phyloP scores from a whole-genome alignment of 2,329 filamentous ascomycete species.

The Aspergillus arachidicola region DNA sequence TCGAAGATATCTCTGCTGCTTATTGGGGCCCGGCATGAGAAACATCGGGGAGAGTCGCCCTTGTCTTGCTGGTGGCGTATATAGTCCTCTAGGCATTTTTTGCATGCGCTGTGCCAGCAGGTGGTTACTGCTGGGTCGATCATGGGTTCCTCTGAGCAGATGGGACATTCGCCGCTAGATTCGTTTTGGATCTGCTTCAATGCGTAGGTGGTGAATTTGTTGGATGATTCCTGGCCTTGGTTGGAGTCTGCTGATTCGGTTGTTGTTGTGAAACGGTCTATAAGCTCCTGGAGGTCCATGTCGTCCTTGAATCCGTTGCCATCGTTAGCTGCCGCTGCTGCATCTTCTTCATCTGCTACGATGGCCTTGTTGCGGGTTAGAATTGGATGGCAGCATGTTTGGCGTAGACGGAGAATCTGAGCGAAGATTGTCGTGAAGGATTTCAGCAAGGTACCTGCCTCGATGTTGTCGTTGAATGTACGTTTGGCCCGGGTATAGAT shows the following conservation, averaged over 20 bases:
- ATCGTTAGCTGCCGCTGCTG: constrained; percentile 74
- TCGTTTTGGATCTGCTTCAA: constrained; percentile 90
- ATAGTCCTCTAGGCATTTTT: constrained; percentile 85
- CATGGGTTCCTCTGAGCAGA: constrained; percentile 96
- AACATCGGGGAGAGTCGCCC: constrained; percentile 76
- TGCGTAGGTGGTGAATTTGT: constrained; percentile 81
- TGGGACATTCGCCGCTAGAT: constrained; percentile 84
- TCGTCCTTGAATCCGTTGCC: constrained; percentile 85
- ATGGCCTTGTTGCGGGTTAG: constrained; percentile 83
- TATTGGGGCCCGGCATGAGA: constrained; percentile 84
- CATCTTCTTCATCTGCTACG: constrained; percentile 85
- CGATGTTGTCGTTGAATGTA: constrained; percentile 82
- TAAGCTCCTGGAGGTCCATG: constrained; percentile 88
- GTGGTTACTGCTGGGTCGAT: constrained; percentile 89
- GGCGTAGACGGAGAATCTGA: constrained; percentile 87
- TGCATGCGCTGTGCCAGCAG: constrained; percentile 97
- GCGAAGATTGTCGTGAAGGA: constrained; percentile 97
- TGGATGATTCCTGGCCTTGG: constrained; percentile 59
- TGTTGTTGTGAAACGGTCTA: constrained; percentile 77
- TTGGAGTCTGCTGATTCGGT: constrained; percentile 59
- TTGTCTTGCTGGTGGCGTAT: constrained; percentile 84
- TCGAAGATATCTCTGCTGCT: constrained; percentile 87
- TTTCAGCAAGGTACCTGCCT: constrained; percentile 90
- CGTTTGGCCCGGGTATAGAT: constrained; percentile 82
- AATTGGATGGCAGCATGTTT: constrained; percentile 91